phyloP scores from a whole-genome alignment of 2,329 filamentous ascomycete genomes.

The Coccinonectria pachysandricola region DNA sequence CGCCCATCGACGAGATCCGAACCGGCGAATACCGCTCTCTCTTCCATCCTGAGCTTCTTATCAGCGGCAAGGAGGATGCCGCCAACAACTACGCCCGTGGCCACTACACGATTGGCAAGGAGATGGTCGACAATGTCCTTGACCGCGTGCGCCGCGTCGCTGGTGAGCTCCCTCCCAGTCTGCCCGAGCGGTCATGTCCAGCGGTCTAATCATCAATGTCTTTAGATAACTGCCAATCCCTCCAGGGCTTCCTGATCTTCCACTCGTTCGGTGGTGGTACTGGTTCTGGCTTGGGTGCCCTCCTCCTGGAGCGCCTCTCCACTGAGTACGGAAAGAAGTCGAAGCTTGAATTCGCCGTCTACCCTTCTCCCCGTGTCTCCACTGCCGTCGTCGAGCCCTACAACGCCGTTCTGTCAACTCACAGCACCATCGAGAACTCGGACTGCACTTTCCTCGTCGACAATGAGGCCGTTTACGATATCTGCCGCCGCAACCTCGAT shows the following conservation, averaged over 20 bases:
- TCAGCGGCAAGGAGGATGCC: slow-evolving; percentile 67
- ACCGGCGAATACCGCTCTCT: slow-evolving; percentile 57
- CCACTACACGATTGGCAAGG: slow-evolving; percentile 68
- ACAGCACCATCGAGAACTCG: slow-evolving; percentile 69
- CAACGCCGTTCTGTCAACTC: slow-evolving; percentile 63
- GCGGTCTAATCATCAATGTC: slow-evolving; percentile 9
- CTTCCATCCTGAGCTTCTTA: slow-evolving; percentile 62
- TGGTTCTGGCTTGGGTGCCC: slow-evolving; percentile 61
- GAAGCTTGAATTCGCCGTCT: slow-evolving; percentile 66
- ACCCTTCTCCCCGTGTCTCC: slow-evolving; percentile 59
- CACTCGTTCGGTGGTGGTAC: slow-evolving; percentile 67
- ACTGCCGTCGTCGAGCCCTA: slow-evolving; percentile 65
- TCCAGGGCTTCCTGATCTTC: slow-evolving; percentile 66
- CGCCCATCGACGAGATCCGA: slow-evolving; percentile 64
- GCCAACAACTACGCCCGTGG: slow-evolving; percentile 71
- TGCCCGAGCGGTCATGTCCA: too few relatives aligned
- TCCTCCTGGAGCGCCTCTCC: slow-evolving; percentile 62
- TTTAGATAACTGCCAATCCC: slow-evolving; percentile 60
- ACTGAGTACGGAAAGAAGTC: slow-evolving; percentile 68
- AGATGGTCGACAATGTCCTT: slow-evolving; percentile 62
- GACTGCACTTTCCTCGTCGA: slow-evolving; percentile 70
- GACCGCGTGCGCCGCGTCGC: slow-evolving; percentile 60
- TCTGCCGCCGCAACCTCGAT: slow-evolving; percentile 62
- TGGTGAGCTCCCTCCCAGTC: slow-evolving; percentile 37
- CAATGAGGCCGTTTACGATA: slow-evolving; percentile 67